Evolutionary conservation across 345 rosid genomes (phyloP).

Genomic region (Zanthoxylum bungeanum): DNA sequence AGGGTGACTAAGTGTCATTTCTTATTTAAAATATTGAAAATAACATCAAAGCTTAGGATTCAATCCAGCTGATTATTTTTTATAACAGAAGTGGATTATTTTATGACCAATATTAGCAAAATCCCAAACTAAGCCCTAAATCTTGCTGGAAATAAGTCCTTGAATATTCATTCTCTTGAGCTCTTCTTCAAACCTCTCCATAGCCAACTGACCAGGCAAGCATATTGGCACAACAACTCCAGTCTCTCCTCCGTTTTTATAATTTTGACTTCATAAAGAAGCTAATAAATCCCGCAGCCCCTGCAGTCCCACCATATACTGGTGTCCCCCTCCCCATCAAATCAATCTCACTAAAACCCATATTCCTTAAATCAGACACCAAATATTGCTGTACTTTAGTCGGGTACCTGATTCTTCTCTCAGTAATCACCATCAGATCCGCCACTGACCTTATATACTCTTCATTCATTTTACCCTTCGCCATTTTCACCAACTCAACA

Average conservation of each 20-base stretch:
- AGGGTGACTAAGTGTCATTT: no score
- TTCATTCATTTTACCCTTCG: conserved; percentile 8
- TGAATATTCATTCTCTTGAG: background rate
- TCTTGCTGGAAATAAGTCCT: background rate
- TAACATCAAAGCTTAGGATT: no score
- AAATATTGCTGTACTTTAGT: conserved; percentile 1
- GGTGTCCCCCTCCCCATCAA: conserved; percentile 32
- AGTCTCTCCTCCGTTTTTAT: conserved; percentile 17
- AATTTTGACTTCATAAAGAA: background rate
- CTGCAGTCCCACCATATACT: conserved; percentile 17
- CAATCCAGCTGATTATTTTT: no score
- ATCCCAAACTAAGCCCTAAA: background rate
- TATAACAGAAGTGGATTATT: no score
- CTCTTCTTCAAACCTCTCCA: conserved; percentile 23
- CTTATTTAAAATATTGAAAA: no score
- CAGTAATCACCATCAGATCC: conserved; percentile 18
- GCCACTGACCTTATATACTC: conserved; percentile 15
- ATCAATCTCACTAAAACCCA: conserved; percentile 14
- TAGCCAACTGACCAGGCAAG: conserved; percentile 18
- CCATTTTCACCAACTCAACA: conserved; percentile 17
- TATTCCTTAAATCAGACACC: background rate
- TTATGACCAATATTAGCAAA: no score
- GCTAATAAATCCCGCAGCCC: background rate
- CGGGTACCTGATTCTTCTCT: conserved; percentile 6
- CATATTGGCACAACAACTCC: conserved; percentile 18